Evolutionary conservation across 139 green algal species (phyloP).

Genomic region (Tetradesmus lagerheimii): DNA sequence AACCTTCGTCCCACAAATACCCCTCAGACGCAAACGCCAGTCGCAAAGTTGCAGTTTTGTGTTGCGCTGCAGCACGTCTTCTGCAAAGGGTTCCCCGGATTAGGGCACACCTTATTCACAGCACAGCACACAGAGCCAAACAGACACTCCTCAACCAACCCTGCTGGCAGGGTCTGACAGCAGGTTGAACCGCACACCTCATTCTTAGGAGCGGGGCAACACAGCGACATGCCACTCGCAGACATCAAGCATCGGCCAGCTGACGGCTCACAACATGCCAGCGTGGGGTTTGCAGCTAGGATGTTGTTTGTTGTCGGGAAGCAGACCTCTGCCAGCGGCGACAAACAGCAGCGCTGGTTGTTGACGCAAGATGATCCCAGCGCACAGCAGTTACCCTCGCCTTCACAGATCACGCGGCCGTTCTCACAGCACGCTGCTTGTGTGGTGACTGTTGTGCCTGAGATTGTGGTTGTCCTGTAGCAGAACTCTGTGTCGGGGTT

Average conservation of each 20-base stretch:
- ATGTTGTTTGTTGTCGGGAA: neutral
- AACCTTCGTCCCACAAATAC: no score
- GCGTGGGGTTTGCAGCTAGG: neutral
- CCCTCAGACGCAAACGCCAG: neutral
- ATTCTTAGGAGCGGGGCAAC: neutral
- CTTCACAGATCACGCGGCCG: neutral
- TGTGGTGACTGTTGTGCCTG: neutral
- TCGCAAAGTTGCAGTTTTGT: neutral
- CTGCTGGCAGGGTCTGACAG: neutral
- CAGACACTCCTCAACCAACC: neutral
- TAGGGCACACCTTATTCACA: neutral
- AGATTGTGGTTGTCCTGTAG: neutral
- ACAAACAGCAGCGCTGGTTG: conserved; percentile 12
- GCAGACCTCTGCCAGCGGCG: neutral
- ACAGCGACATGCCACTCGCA: neutral
- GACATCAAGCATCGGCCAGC: neutral
- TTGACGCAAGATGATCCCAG: conserved; percentile 13
- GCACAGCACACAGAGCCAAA: neutral
- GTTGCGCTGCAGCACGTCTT: neutral
- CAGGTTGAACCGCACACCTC: neutral
- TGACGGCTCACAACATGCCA: neutral
- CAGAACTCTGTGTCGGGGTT: neutral
- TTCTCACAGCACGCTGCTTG: neutral
- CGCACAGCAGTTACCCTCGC: neutral
- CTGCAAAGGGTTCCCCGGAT: neutral